Evolutionary conservation across 2,329 filamentous ascomycete species (phyloP), one percentile per base, ranked within the genome.

Genomic region (Pleoardoris graminearum): DNA sequence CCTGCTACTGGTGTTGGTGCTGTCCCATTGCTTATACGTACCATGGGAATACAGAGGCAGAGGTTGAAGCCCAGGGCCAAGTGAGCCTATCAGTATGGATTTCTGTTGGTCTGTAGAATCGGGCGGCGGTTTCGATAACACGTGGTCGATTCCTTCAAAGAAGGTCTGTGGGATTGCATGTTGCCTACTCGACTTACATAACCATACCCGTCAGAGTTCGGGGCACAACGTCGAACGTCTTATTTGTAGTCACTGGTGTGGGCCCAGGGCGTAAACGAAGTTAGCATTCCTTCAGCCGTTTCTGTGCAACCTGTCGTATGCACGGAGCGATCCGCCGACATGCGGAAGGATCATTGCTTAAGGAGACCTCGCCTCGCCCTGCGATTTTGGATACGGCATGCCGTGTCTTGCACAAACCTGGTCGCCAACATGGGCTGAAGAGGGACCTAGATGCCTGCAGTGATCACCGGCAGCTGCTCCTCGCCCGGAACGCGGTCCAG

Each of bases 371-470:
- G 33, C 49, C 42, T 52, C 35, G 17, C 37, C 36, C 35, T 48
- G 25, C 38, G 32, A 4, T 38, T 38, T 16, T 14, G 16, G 22
- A 8, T 14, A 8, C 21, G 21, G n/a, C 21, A 23, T 37, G 21
- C 23, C n/a, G n/a, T 19, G 49, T 35, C 48, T 37, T 36, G 21
- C 22, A 46, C 23, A 30, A 43, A 37, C 30, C 43, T 54, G 32
- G 35, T 43, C 37, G 33, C 35, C 42, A 42, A 50, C 47, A 43
- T 19, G 48, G 41, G 21, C 41, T 30, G 22, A 41, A 29, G 30
- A 44, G 30, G 51, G 33, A 51, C 42, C 51, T 36, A 29, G 42
- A 51, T 51, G 51, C 33, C 49, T n/a, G 19, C 41, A 50, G 54
- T 33, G 41, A 27, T 54, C 48, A 48, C 56, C 43, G 50, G 42